Evolutionary conservation across 2,329 filamentous ascomycete genomes (phyloP).

Genomic region (Cercospora zeae-maydis): DNA sequence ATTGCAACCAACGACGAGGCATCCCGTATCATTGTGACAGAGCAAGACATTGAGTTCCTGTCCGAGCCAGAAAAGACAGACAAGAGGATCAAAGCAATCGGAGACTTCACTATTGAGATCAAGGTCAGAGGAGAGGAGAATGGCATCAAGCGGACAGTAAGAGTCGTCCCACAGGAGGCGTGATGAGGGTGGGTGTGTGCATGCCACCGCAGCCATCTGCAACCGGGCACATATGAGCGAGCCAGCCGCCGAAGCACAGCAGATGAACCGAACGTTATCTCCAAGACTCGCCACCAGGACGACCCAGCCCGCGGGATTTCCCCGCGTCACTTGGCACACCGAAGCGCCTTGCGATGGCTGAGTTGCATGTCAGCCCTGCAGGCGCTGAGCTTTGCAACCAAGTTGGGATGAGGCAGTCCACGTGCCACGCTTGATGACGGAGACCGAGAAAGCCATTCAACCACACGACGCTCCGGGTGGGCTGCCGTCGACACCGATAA

Average conservation of each 20-base stretch:
- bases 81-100: slow-evolving; percentile 49
- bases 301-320: slow-evolving; percentile 6
- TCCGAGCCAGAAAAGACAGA: slow-evolving; percentile 37
- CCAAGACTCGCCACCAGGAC: background rate
- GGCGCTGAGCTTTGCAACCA: background rate
- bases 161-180: slow-evolving; percentile 40
- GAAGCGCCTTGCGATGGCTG: slow-evolving; percentile 4
- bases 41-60: slow-evolving; percentile 52
- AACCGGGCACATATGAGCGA: background rate
- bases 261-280: background rate
- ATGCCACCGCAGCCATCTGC: background rate
- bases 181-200: background rate
- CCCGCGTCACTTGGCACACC: slow-evolving; percentile 2
- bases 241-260: background rate
- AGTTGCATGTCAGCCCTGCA: slow-evolving; percentile 3
- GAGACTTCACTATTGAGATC: slow-evolving; percentile 53
- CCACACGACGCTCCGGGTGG: background rate
- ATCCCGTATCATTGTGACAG: slow-evolving; percentile 47
- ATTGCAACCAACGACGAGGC: slow-evolving; percentile 53
- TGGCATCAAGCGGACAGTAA: slow-evolving; percentile 42
- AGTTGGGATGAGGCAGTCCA: slow-evolving; percentile 1
- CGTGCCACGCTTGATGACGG: slow-evolving; percentile 8
- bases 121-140: slow-evolving; percentile 47
- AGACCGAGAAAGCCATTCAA: background rate
- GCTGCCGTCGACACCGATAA: background rate